A percentile compares a stretch with the other conserved stretches of the same genome.
Conservation (phyloP, 371 early-diverging fungal genomes). For the Antonospora locustae region DNA sequence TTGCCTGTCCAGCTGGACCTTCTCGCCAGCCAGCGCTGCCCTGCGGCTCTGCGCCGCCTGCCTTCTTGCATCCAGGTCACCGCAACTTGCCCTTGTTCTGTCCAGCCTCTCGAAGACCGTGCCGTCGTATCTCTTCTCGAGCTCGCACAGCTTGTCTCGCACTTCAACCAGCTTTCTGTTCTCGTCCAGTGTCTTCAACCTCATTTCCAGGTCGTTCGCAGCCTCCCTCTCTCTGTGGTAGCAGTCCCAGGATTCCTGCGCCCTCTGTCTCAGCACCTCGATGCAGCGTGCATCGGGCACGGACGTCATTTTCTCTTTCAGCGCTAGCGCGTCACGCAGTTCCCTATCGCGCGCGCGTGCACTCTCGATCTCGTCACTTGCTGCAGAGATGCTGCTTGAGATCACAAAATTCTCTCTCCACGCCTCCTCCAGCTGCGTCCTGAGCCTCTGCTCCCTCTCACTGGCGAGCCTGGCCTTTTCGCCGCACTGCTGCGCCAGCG, state of each 20-base stretch:
- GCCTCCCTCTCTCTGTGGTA: too few relatives aligned
- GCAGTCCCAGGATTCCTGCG: too few relatives aligned
- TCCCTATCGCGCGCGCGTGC: too few relatives aligned
- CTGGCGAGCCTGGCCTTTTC: too few relatives aligned
- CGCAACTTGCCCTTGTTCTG: constrained; percentile 5
- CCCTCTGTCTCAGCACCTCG: neutral
- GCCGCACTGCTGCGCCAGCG: too few relatives aligned
- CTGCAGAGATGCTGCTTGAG: too few relatives aligned
- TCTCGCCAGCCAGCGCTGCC: constrained; percentile 61
- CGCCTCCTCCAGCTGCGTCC: too few relatives aligned
- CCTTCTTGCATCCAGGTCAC: constrained; percentile 21
- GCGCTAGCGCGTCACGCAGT: too few relatives aligned
- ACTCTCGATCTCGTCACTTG: too few relatives aligned
- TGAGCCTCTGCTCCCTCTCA: too few relatives aligned
- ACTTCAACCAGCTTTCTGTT: constrained; percentile 20
- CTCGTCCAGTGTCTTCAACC: constrained; percentile 16
- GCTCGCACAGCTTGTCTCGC: constrained; percentile 2
- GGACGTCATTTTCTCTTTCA: neutral
- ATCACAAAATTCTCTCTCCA: too few relatives aligned
- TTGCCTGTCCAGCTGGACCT: constrained; percentile 67
- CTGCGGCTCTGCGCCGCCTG: constrained; percentile 17
- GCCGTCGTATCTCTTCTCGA: constrained; percentile 19
- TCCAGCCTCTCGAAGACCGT: constrained; percentile 9
- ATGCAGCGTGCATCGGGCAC: neutral
- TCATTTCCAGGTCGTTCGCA: too few relatives aligned